phyloP scores from a whole-genome alignment of 2,329 filamentous ascomycete species.

The Ustulina deusta region DNA sequence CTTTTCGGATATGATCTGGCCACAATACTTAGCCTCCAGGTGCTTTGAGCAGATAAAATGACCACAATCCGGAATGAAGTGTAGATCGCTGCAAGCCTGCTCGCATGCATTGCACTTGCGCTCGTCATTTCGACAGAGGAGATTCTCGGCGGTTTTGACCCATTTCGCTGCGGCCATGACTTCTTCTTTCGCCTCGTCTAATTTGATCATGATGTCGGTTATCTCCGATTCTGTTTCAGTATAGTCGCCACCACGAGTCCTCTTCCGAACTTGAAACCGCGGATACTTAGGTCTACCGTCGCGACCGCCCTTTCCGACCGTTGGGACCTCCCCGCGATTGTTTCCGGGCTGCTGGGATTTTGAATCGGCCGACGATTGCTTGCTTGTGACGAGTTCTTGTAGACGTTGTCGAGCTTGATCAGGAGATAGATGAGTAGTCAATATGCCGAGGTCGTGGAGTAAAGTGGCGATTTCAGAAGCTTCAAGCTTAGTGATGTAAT shows the following conservation, averaged over 20 bases:
- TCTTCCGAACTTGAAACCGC: not conserved
- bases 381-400: not conserved
- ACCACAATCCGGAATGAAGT: constrained; percentile 47
- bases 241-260: constrained; percentile 40
- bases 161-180: constrained; percentile 37
- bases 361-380: not conserved
- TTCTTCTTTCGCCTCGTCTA: constrained; percentile 36
- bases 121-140: not conserved
- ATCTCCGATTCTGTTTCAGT: constrained; percentile 42
- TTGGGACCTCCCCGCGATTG: not conserved
- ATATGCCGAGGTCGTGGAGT: constrained; percentile 16
- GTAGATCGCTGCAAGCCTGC: constrained; percentile 16
- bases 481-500: not conserved
- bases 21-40: constrained; percentile 34
- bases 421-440: not conserved
- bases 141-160: constrained; percentile 30
- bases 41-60: constrained; percentile 47
- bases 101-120: constrained; percentile 39
- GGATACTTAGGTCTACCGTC: constrained; percentile 26
- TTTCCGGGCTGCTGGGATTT: not conserved
- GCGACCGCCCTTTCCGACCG: not conserved
- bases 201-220: constrained; percentile 37
- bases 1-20: constrained; percentile 31
- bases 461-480: constrained; percentile 12
- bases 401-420: constrained; percentile 7